Evolutionary conservation across 2,329 filamentous ascomycete species (phyloP), one percentile per base, ranked within the genome.

Genomic region (Ceratocystis harringtonii): DNA sequence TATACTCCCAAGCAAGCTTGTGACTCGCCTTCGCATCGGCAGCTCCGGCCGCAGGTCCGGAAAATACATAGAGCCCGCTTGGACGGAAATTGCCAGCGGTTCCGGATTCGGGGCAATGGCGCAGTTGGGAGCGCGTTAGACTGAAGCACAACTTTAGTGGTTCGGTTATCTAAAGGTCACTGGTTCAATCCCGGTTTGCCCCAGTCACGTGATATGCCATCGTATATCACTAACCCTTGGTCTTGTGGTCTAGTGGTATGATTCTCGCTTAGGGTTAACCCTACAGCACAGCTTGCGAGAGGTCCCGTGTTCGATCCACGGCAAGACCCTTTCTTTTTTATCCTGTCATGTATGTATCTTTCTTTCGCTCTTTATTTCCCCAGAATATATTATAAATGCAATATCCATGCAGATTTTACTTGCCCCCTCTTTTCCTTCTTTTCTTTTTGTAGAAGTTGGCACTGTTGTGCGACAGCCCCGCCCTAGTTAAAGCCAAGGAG

Each of bases 241-340:
- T 77, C 76, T 77, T 76, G 75, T 83, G 80, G 81, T 83, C 81
- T 84, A 83, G 82, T 80, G 82, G 82, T 84, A 85, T 84, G 81
- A 84, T 85, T 84, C 82, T 83, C 81, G 82, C 83, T 84, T 84
- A 85, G 83, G 82, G 82, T 73, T 65, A 69, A 75, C 74, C 74
- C 74, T 73, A 70, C 60, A 73, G 65, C 61, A 64, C 48, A n/a
- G 64, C 65, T 67, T 69, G 69, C 68, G 68, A 68, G 69, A 70
- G 68, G 68, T 68, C 69, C 68, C 67, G 69, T 66, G 69, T 70
- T 70, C 69, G 66, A 70, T 69, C 68, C 68, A 65, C 69, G 69
- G 69, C 58, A 67, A 67, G 64, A 63, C 66, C 68, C 68, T 58
- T 19, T 32, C 8, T 63, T 66, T 63, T 63, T 48, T 25, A 4